Percentiles rank a stretch among this genome's conserved stretches.
phyloP scores from a whole-genome alignment of 2,329 filamentous ascomycete species.

The Dactylellina leptospora region DNA sequence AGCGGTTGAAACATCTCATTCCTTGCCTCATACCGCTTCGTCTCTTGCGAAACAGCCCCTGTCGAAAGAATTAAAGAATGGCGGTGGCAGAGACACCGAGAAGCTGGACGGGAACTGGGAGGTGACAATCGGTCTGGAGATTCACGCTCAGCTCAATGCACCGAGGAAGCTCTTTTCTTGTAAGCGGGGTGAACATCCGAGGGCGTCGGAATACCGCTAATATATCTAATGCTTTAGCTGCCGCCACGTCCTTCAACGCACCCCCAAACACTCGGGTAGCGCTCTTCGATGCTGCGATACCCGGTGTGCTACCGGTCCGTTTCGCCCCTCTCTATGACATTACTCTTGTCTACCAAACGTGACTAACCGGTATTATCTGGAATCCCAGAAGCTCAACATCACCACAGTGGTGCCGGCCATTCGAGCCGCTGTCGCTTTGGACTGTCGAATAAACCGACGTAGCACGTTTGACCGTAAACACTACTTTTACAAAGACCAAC shows the following conservation, averaged over 20 bases:
- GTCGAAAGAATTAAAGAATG: neutral
- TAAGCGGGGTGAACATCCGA: conserved; percentile 56
- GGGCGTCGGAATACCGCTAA: neutral
- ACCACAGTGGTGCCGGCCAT: conserved; percentile 88
- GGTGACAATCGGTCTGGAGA: conserved; percentile 93
- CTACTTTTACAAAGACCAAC: conserved; percentile 99
- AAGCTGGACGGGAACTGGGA: conserved; percentile 71
- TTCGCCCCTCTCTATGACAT: conserved; percentile 61
- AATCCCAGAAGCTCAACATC: conserved; percentile 72
- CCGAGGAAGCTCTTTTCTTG: conserved; percentile 86
- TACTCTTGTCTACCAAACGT: conserved; percentile 70
- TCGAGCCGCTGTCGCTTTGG: conserved; percentile 83
- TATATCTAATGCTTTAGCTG: conserved; percentile 58
- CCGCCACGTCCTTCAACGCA: conserved; percentile 71
- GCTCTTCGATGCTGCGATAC: conserved; percentile 86
- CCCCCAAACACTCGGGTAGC: conserved; percentile 86
- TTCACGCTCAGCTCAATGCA: conserved; percentile 95
- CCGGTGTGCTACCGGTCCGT: conserved; percentile 80
- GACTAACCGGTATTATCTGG: conserved; percentile 78
- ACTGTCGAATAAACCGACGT: conserved; percentile 77
- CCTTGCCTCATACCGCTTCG: neutral
- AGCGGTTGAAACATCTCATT: conserved; percentile 14
- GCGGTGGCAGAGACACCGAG: neutral
- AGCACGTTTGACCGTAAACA: conserved; percentile 96
- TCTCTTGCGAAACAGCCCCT: neutral